phyloP scores from a whole-genome alignment of 352 stramenopile species.

The Plasmopara viticola region DNA sequence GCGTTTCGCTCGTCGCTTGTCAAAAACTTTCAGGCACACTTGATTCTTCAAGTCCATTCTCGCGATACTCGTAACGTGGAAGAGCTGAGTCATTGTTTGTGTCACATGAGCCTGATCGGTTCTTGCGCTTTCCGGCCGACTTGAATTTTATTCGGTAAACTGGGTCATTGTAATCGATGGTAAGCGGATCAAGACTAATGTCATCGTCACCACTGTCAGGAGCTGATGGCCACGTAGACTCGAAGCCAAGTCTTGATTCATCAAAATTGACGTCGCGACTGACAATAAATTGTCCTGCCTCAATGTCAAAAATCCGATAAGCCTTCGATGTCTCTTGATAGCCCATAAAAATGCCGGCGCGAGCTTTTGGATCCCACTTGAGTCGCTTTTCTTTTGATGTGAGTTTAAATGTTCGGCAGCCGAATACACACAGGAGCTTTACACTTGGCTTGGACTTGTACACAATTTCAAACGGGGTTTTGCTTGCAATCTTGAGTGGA shows the following conservation, averaged over 20 bases:
- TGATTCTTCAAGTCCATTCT: not conserved
- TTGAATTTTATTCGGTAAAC: not conserved
- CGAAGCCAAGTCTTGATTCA: not conserved
- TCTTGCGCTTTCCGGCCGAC: too few relatives aligned
- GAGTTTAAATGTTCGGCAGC: not conserved
- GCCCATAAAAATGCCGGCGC: not conserved
- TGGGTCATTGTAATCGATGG: too few relatives aligned
- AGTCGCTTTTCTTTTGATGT: slow-evolving; percentile 4
- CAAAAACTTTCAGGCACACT: too few relatives aligned
- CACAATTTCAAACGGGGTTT: slow-evolving; percentile 2
- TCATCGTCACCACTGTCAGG: too few relatives aligned
- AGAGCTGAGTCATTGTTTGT: too few relatives aligned
- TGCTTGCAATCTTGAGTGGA: not conserved
- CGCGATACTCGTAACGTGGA: too few relatives aligned
- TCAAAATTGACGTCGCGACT: slow-evolving; percentile 1
- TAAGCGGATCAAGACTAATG: too few relatives aligned
- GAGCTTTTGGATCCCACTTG: slow-evolving; percentile 8
- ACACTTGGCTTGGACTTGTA: slow-evolving; percentile 9
- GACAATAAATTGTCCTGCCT: not conserved
- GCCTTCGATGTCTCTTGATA: slow-evolving; percentile 7
- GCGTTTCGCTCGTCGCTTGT: not conserved
- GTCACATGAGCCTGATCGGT: too few relatives aligned
- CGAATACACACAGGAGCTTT: slow-evolving; percentile 6
- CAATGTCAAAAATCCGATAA: slow-evolving; percentile 7
- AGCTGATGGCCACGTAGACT: too few relatives aligned